phyloP scores from a whole-genome alignment of 305 asterid genomes.

The Fraxinus baroniana region DNA sequence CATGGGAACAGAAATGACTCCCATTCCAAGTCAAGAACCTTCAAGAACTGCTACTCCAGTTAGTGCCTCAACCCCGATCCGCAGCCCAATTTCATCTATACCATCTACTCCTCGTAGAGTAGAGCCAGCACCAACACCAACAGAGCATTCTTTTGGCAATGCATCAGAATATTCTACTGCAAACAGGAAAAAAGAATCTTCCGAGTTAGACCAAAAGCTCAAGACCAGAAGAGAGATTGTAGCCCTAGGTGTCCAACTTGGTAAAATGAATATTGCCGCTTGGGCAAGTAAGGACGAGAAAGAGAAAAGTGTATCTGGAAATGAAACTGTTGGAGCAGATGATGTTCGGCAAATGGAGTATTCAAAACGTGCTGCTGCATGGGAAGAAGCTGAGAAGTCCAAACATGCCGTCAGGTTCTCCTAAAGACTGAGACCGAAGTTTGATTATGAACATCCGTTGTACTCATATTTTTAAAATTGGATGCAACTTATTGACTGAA shows the following conservation, averaged over 20 bases:
- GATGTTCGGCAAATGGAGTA: slow-evolving; percentile 62
- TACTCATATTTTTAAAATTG: slow-evolving; percentile 6
- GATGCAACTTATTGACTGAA: slow-evolving; percentile 3
- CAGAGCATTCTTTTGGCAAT: slow-evolving; percentile 32
- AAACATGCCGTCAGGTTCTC: slow-evolving; percentile 79
- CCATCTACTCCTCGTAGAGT: slow-evolving; percentile 91
- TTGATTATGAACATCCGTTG: not conserved
- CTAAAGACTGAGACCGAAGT: slow-evolving; percentile 8
- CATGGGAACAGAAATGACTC: slow-evolving; percentile 99
- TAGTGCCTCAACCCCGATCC: slow-evolving; percentile 76
- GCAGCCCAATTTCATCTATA: slow-evolving; percentile 83
- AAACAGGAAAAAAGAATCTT: slow-evolving; percentile 49
- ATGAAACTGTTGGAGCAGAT: slow-evolving; percentile 30
- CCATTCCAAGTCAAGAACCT: slow-evolving; percentile 96
- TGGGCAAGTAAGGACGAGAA: slow-evolving; percentile 94
- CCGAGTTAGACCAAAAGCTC: slow-evolving; percentile 79
- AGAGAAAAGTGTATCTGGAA: slow-evolving; percentile 38
- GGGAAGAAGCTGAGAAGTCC: slow-evolving; percentile 90
- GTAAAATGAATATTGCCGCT: slow-evolving; percentile 93
- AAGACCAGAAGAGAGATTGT: slow-evolving; percentile 85
- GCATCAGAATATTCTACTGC: slow-evolving; percentile 31
- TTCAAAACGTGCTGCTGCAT: slow-evolving; percentile 79
- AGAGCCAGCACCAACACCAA: slow-evolving; percentile 69
- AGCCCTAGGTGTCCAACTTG: slow-evolving; percentile 89
- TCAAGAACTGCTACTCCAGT: slow-evolving; percentile 84